These are phyloP conservation scores for Entelexis sorbosivorans DNA, from an alignment of 1,139 yeast species.

Conservation along the genomic window DNA sequence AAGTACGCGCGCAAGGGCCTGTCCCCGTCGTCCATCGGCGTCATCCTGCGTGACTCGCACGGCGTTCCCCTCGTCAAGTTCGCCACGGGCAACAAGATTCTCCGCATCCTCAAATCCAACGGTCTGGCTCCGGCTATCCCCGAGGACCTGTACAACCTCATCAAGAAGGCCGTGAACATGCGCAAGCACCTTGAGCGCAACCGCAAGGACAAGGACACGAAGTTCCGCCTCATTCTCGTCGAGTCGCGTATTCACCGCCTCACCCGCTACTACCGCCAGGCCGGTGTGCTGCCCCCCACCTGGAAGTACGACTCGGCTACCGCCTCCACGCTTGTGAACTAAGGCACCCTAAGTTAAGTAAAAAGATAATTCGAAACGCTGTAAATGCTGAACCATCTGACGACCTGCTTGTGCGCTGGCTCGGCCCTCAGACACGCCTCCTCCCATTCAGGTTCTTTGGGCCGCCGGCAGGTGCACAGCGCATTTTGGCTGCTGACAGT, in stretches of 20 bases:
- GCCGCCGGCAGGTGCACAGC: no score
- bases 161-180: conserved; percentile 98
- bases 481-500: background rate
- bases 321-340: conserved; percentile 99
- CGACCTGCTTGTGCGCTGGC: background rate
- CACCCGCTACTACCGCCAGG: conserved; percentile 99
- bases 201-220: conserved; percentile 99
- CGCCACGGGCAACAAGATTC: conserved; percentile 97
- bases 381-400: conserved; percentile 7
- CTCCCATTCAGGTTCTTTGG: background rate
- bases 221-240: conserved; percentile 99
- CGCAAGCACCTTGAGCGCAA: conserved; percentile 99
- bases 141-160: conserved; percentile 98
- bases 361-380: conserved; percentile 5
- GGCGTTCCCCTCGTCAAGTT: conserved; percentile 97
- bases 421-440: no score
- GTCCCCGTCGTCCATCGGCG: conserved; percentile 99
- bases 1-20: conserved; percentile 99
- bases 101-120: conserved; percentile 97
- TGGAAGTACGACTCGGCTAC: conserved; percentile 99
- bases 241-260: conserved; percentile 99
- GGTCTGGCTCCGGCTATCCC: conserved; percentile 99
- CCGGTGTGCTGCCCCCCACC: conserved; percentile 97
- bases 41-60: conserved; percentile 98
- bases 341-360: conserved; percentile 27